These are phyloP conservation scores for Jamesozyma lodderae DNA, from an alignment of 805 yeast species.

Conservation along the genomic window DNA sequence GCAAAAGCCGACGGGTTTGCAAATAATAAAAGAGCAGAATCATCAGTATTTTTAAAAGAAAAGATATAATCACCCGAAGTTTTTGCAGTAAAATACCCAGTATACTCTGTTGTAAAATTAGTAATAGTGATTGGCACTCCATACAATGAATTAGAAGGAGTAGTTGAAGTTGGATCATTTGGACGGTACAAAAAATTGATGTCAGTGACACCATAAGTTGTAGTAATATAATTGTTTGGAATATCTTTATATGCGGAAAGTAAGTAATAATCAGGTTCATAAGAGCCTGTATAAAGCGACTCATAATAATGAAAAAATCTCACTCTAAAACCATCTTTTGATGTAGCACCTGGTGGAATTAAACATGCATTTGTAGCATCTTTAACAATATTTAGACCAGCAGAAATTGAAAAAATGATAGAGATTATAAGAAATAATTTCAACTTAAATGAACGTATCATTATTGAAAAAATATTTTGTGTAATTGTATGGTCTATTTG, in stretches of 20 bases:
- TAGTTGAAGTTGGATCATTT: background rate
- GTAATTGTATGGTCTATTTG: too few relatives aligned
- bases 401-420: too few relatives aligned
- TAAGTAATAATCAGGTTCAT: too few relatives aligned
- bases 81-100: conserved; percentile 24
- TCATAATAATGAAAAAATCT: background rate
- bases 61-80: conserved; percentile 27
- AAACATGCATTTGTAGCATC: background rate
- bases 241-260: too few relatives aligned
- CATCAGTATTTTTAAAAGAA: conserved; percentile 23
- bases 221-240: too few relatives aligned
- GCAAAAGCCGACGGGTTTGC: conserved; percentile 27
- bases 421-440: too few relatives aligned
- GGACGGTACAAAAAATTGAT: background rate
- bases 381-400: too few relatives aligned
- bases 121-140: conserved; percentile 12
- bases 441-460: too few relatives aligned
- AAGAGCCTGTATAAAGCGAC: too few relatives aligned
- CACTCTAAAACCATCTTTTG: background rate
- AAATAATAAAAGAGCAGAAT: conserved; percentile 24
- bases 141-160: conserved; percentile 4
- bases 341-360: background rate
- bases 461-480: too few relatives aligned
- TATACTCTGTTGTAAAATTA: conserved; percentile 20
- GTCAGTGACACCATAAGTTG: background rate